Conservation (phyloP, 495 filamentous ascomycete genomes). For the Achaetomiella virescens region DNA sequence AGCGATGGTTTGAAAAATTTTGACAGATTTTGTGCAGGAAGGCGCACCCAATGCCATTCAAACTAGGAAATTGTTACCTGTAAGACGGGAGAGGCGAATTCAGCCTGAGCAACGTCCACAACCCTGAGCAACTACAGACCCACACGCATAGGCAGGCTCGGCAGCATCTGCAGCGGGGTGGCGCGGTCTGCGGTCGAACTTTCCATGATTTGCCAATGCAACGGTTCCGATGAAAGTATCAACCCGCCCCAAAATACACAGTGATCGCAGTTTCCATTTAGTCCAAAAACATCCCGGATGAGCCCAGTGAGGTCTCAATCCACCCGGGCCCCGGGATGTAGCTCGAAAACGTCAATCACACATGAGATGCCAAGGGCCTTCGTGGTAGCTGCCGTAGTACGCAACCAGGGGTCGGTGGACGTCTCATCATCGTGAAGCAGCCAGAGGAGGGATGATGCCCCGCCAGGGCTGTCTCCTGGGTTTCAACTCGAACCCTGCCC, state of each 20-base stretch:
- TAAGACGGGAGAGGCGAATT: no score
- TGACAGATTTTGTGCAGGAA: no score
- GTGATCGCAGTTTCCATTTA: not conserved
- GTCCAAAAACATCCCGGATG: not conserved
- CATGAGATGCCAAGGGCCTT: constrained; percentile 6
- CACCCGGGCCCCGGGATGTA: not conserved
- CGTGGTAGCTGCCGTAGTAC: not conserved
- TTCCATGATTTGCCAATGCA: no score
- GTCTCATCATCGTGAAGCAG: not conserved
- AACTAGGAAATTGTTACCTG: no score
- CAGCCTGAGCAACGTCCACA: no score
- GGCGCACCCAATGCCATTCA: no score
- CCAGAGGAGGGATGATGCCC: not conserved
- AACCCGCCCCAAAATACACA: not conserved
- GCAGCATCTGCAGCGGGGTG: no score
- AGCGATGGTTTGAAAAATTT: no score
- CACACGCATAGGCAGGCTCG: no score
- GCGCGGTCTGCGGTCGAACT: no score
- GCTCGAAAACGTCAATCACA: constrained; percentile 3
- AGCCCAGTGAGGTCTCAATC: not conserved
- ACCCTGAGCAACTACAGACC: no score
- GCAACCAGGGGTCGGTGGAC: not conserved
- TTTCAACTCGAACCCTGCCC: not conserved
- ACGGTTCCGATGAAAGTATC: no score
- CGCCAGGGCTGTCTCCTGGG: not conserved